These are phyloP conservation scores for Coccomyxa subellipsoidea DNA, from an alignment of 163 green algal species.

Conservation along the genomic window DNA sequence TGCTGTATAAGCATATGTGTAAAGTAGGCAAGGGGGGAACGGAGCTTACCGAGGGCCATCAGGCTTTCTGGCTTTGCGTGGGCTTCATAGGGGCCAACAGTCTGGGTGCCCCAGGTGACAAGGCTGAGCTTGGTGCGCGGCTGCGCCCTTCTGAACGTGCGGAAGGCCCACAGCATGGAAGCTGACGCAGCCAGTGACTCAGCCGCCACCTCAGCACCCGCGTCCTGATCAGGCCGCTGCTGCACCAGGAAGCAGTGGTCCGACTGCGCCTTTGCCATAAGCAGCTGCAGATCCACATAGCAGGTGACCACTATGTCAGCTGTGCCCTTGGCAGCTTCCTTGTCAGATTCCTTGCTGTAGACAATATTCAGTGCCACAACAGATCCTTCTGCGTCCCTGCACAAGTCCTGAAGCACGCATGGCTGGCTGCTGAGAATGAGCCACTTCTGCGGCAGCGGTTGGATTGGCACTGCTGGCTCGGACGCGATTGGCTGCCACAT, in stretches of 20 bases:
- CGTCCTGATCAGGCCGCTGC: not conserved
- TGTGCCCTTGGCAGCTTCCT: not conserved
- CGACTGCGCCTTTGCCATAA: not conserved
- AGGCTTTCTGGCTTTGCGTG: not conserved
- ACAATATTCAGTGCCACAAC: not conserved
- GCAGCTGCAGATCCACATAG: not conserved
- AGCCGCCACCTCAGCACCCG: not conserved
- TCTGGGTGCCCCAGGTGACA: conserved; percentile 1
- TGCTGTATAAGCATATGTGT: not conserved
- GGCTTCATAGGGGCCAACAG: not conserved
- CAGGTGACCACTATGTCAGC: not conserved
- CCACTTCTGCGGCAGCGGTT: not conserved
- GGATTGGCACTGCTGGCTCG: not conserved
- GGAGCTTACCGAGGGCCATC: not conserved
- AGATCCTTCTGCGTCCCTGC: not conserved
- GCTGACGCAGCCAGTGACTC: conserved; percentile 2
- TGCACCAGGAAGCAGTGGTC: not conserved
- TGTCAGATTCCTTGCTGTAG: not conserved
- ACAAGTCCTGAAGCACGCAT: not conserved
- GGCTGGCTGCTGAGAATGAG: conserved; percentile 6
- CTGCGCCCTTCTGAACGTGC: not conserved
- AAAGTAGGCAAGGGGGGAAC: not conserved
- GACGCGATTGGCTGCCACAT: not conserved
- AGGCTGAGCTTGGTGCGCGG: not conserved
- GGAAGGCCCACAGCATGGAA: not conserved